These are phyloP conservation scores for Cornus controversa DNA, from an alignment of 148 eudicot genomes.

Conservation along the genomic window DNA sequence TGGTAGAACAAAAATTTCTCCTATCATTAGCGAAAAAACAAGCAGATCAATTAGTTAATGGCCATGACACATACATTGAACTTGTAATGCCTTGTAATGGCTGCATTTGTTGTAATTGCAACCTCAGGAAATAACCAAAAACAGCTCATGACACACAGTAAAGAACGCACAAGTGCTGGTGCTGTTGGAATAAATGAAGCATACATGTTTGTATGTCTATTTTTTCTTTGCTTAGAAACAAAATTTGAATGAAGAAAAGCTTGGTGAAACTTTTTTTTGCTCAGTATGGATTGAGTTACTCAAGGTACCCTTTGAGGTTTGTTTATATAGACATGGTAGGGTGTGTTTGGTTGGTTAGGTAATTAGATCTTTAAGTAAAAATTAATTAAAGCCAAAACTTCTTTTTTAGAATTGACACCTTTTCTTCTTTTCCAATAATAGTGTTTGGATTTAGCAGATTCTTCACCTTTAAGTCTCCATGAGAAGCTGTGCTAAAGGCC, in stretches of 20 bases:
- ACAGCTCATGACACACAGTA: slow-evolving; percentile 17
- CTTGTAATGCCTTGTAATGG: slow-evolving; percentile 50
- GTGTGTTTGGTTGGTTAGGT: slow-evolving; percentile 13
- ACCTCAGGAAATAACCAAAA: slow-evolving; percentile 22
- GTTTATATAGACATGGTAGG: slow-evolving; percentile 3
- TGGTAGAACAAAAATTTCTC: no score
- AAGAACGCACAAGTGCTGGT: slow-evolving; percentile 20
- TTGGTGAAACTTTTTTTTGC: neutral
- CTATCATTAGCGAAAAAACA: no score
- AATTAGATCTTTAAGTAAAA: no score
- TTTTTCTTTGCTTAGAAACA: neutral
- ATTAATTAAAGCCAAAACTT: neutral
- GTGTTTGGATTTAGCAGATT: no score
- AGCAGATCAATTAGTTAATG: no score
- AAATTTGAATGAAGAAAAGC: neutral
- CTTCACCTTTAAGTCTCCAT: no score
- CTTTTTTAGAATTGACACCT: no score
- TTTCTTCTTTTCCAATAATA: no score
- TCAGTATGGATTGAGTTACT: slow-evolving; percentile 1
- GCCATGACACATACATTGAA: slow-evolving; percentile 47
- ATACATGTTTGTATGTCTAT: no score
- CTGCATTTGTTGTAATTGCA: slow-evolving; percentile 18
- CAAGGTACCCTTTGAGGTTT: neutral
- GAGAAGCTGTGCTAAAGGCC: no score
- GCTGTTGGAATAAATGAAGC: slow-evolving; percentile 14